phyloP scores from a whole-genome alignment of 345 rosid species.

The Acer yangbiense region DNA sequence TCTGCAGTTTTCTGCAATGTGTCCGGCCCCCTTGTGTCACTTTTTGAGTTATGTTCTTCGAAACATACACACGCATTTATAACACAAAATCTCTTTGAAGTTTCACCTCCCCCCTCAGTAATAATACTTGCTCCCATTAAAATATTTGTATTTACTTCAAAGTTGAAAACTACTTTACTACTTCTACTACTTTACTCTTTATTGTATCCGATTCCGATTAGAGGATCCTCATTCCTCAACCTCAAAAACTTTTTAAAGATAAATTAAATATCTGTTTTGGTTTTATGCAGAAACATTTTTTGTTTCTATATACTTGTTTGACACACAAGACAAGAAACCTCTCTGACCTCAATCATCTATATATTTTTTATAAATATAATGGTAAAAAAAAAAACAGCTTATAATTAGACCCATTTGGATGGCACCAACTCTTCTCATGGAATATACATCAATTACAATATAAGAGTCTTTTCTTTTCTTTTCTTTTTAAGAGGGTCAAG shows the following conservation, averaged over 20 bases:
- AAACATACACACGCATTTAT: background rate
- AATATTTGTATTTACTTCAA: background rate
- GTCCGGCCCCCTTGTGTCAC: conserved; percentile 24
- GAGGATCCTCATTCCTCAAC: background rate
- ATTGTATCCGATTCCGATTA: background rate
- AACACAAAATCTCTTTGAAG: background rate
- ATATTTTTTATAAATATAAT: background rate
- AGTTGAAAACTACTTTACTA: background rate
- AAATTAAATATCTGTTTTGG: too few species aligned
- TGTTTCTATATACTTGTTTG: background rate
- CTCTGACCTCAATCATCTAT: background rate
- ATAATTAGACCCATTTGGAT: background rate
- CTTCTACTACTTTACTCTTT: background rate
- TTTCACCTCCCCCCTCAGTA: background rate
- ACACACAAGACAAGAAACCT: background rate
- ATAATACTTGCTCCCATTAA: background rate
- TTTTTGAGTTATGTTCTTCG: background rate
- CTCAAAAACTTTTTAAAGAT: too few species aligned
- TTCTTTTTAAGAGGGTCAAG: background rate
- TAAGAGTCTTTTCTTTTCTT: background rate
- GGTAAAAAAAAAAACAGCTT: background rate
- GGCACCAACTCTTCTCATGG: background rate
- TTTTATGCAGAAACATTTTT: background rate
- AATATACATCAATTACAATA: background rate
- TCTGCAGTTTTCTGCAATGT: conserved; percentile 30